These are phyloP conservation scores for Cutaneotrichosporon sp. DNA, from an alignment of 1,284 basidiomycete genomes.

Conservation along the genomic window DNA sequence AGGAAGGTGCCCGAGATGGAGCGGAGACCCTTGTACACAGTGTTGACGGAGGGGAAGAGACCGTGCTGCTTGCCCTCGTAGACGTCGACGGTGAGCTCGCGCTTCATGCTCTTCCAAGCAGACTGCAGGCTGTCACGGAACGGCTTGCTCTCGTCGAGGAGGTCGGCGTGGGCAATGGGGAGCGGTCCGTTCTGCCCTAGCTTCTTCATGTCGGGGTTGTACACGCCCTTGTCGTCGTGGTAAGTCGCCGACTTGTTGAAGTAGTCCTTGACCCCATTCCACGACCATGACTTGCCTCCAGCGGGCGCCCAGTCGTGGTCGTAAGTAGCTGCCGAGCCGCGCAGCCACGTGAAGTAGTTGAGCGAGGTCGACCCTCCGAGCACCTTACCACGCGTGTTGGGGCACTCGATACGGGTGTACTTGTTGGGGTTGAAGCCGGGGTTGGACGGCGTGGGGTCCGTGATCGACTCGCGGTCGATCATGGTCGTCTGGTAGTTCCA, in stretches of 20 bases:
- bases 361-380: slow-evolving; percentile 60
- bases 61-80: slow-evolving; percentile 8
- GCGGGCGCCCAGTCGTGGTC: slow-evolving; percentile 50
- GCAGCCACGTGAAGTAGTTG: slow-evolving; percentile 60
- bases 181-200: slow-evolving; percentile 7
- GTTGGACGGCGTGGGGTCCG: no score
- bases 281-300: slow-evolving; percentile 10
- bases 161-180: slow-evolving; percentile 11
- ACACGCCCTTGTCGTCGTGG: slow-evolving; percentile 10
- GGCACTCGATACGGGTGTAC: slow-evolving; percentile 15
- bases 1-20: slow-evolving; percentile 9
- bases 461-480: slow-evolving; percentile 15
- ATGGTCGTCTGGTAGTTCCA: slow-evolving; percentile 18
- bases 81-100: slow-evolving; percentile 9
- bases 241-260: slow-evolving; percentile 13
- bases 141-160: slow-evolving; percentile 10
- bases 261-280: slow-evolving; percentile 14
- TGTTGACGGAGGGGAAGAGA: slow-evolving; percentile 13
- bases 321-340: slow-evolving; percentile 57
- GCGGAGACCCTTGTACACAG: slow-evolving; percentile 9
- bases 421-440: background rate
- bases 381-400: slow-evolving; percentile 52
- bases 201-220: slow-evolving; percentile 3
- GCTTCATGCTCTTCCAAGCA: slow-evolving; percentile 9
- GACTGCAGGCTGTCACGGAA: slow-evolving; percentile 14